A percentile compares a stretch with the other conserved stretches of the same genome.
These are phyloP conservation scores for Iris pallida DNA, from an alignment of 116 monocot genomes.

Conservation along the genomic window DNA sequence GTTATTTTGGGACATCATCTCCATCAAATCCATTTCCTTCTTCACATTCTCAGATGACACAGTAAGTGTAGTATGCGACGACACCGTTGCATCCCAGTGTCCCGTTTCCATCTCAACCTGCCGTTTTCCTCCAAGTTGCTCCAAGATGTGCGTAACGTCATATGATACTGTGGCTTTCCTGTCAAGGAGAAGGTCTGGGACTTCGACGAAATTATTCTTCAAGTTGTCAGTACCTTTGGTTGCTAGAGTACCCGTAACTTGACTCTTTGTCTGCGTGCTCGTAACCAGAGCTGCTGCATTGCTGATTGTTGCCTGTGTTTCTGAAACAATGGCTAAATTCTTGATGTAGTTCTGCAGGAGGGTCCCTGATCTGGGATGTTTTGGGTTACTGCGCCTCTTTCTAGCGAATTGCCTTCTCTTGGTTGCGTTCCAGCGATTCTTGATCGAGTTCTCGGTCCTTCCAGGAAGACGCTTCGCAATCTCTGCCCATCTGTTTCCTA, in stretches of 20 bases:
- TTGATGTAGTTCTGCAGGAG: slow-evolving; percentile 62
- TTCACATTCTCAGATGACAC: slow-evolving; percentile 20
- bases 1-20: slow-evolving; percentile 40
- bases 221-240: neutral
- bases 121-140: slow-evolving; percentile 5
- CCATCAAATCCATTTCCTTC: slow-evolving; percentile 61
- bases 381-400: slow-evolving; percentile 19
- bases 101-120: slow-evolving; percentile 12
- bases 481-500: slow-evolving; percentile 73
- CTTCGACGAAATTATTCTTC: neutral
- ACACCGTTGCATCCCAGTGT: slow-evolving; percentile 8
- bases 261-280: neutral
- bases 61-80: neutral
- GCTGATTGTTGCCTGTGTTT: neutral
- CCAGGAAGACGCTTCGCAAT: slow-evolving; percentile 70
- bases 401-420: slow-evolving; percentile 67
- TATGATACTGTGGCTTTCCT: slow-evolving; percentile 4
- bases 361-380: slow-evolving; percentile 28
- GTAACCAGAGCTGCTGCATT: neutral
- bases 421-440: slow-evolving; percentile 94
- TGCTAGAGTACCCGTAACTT: neutral
- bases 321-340: slow-evolving; percentile 7
- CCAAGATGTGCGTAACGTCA: slow-evolving; percentile 13
- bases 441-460: slow-evolving; percentile 85
- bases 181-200: slow-evolving; percentile 11